These are phyloP conservation scores for Heimioporus sp. DNA, from an alignment of 768 basidiomycete species.

Conservation along the genomic window DNA sequence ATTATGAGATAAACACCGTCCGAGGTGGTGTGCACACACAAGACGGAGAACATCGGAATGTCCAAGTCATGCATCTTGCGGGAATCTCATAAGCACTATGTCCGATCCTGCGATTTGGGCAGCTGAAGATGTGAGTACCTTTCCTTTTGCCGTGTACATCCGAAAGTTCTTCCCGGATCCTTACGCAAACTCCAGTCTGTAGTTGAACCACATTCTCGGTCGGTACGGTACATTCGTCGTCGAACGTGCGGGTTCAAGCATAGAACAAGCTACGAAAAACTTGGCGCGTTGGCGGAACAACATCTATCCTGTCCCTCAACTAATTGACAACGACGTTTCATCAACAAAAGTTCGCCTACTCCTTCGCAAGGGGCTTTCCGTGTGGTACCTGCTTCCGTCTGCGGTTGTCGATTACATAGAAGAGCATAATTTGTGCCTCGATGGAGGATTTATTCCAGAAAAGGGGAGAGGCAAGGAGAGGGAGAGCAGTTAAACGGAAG, in stretches of 20 bases:
- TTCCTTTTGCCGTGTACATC: not conserved
- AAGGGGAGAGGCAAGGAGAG: constrained; percentile 40
- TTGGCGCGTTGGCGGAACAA: constrained; percentile 78
- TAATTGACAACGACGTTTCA: constrained; percentile 96
- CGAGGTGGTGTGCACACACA: constrained; percentile 74
- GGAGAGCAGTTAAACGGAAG: constrained; percentile 13
- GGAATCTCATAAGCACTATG: constrained; percentile 99
- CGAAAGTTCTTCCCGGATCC: constrained; percentile 4
- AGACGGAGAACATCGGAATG: constrained; percentile 71
- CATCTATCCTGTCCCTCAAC: constrained; percentile 87
- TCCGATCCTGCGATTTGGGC: constrained; percentile 99
- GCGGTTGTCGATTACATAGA: constrained; percentile 95
- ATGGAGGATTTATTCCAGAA: constrained; percentile 44
- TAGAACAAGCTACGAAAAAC: constrained; percentile 77
- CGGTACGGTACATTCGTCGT: constrained; percentile 93
- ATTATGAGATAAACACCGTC: constrained; percentile 87
- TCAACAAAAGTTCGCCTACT: constrained; percentile 89
- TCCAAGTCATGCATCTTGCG: constrained; percentile 90
- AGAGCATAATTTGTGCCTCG: constrained; percentile 71
- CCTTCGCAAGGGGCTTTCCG: constrained; percentile 74
- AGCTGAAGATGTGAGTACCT: constrained; percentile 77
- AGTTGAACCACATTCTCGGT: constrained; percentile 96
- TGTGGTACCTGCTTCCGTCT: constrained; percentile 87
- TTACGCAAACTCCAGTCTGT: constrained; percentile 11
- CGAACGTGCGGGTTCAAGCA: constrained; percentile 90